phyloP scores from a whole-genome alignment of 495 filamentous ascomycete genomes.

The Zalerion maritima region DNA sequence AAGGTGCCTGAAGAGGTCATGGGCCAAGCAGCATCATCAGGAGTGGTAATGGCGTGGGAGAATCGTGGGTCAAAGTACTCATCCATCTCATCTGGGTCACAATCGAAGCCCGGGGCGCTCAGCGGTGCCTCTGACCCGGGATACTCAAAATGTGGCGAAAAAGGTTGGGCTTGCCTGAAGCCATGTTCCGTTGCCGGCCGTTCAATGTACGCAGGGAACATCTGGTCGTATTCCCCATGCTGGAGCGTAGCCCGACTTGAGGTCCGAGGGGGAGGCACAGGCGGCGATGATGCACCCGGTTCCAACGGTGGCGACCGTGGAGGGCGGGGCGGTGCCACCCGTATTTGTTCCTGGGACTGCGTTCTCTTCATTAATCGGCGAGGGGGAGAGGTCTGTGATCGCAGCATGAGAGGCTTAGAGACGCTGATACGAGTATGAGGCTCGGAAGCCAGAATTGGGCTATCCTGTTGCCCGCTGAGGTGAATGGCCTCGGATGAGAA shows the following conservation, averaged over 20 bases:
- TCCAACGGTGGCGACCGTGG: constrained; percentile 29
- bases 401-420: constrained; percentile 11
- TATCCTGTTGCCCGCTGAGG: constrained; percentile 13
- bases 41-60: constrained; percentile 30
- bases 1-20: constrained; percentile 29
- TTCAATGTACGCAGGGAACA: constrained; percentile 16
- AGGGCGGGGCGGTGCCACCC: constrained; percentile 29
- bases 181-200: constrained; percentile 23
- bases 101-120: no score
- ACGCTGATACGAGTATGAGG: constrained; percentile 5
- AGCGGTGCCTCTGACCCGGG: no score
- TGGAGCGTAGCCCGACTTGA: constrained; percentile 32
- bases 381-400: constrained; percentile 11
- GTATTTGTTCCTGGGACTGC: constrained; percentile 34
- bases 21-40: constrained; percentile 34
- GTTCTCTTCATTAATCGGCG: constrained; percentile 22
- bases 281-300: constrained; percentile 12
- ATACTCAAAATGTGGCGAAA: constrained; percentile 14
- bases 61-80: constrained; percentile 10
- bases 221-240: constrained; percentile 26
- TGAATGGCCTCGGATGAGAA: constrained; percentile 40
- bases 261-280: constrained; percentile 26
- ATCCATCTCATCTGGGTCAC: constrained; percentile 13
- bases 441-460: constrained; percentile 1
- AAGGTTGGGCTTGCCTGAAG: constrained; percentile 27